A percentile compares a stretch with the other conserved stretches of the same genome.
These are phyloP conservation scores for Lumnitzera racemosa DNA, from an alignment of 345 rosid species.

Conservation along the genomic window DNA sequence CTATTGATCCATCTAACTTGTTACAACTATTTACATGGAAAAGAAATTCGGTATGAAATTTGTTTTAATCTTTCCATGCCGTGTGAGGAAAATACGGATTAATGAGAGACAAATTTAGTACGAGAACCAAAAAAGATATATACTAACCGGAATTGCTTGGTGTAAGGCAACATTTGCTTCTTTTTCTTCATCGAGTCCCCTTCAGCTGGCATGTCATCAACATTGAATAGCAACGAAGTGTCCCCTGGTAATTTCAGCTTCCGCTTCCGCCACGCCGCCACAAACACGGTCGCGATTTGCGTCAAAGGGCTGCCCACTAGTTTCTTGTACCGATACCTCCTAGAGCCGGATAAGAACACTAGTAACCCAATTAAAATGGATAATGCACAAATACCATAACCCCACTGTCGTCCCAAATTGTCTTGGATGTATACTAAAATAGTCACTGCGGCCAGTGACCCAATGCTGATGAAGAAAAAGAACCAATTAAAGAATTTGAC, in stretches of 20 bases:
- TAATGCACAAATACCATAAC: conserved; percentile 40
- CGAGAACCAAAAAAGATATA: neutral
- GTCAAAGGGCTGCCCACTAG: conserved; percentile 1
- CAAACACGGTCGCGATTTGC: neutral
- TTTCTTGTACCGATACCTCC: conserved; percentile 2
- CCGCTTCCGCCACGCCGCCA: neutral
- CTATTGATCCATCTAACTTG: too few species aligned
- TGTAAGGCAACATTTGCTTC: neutral
- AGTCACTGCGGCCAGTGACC: conserved; percentile 51
- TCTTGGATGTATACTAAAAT: conserved; percentile 59
- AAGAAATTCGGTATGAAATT: too few species aligned
- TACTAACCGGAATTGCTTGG: conserved; percentile 4
- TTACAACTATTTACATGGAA: too few species aligned
- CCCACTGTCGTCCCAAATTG: conserved; percentile 55
- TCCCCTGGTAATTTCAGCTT: neutral
- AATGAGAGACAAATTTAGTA: too few species aligned
- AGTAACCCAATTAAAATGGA: neutral
- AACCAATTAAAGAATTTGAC: conserved; percentile 57
- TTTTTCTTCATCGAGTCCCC: neutral
- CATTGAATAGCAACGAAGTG: neutral
- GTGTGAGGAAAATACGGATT: too few species aligned
- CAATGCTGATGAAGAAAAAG: conserved; percentile 54
- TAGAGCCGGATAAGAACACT: conserved; percentile 1
- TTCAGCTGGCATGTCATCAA: neutral
- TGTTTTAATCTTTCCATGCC: too few species aligned